Evolutionary conservation across 2,329 filamentous ascomycete species (phyloP).

Genomic region (Thielaviopsis punctulata): DNA sequence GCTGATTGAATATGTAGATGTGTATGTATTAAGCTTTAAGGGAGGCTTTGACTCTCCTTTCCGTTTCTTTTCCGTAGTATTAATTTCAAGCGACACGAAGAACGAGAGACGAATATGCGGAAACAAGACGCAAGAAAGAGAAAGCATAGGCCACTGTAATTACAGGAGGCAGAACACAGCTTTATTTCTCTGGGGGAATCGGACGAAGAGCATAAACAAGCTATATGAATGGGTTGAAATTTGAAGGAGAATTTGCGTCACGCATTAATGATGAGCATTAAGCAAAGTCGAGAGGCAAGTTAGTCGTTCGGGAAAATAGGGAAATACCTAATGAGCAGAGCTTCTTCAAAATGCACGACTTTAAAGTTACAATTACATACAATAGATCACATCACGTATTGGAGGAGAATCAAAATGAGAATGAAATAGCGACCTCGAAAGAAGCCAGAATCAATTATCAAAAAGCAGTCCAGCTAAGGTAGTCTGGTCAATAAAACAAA

Average conservation of each 20-base stretch:
- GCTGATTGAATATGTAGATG: too few species aligned
- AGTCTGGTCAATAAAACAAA: background rate
- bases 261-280: background rate
- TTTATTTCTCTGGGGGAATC: too few species aligned
- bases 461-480: background rate
- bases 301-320: background rate
- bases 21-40: too few species aligned
- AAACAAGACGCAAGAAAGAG: background rate
- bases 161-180: too few species aligned
- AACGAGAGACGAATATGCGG: too few species aligned
- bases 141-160: background rate
- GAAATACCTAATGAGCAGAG: too few species aligned
- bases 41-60: too few species aligned
- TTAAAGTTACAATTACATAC: background rate
- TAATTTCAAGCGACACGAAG: too few species aligned
- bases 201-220: background rate
- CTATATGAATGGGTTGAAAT: background rate
- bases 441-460: conserved; percentile 1
- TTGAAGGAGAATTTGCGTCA: background rate
- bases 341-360: too few species aligned
- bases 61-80: too few species aligned
- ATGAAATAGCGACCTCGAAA: background rate
- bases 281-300: background rate
- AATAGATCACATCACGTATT: background rate
- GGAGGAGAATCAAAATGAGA: background rate